Conservation (phyloP, 768 basidiomycete species). For the Pulveroboletus sp. region DNA sequence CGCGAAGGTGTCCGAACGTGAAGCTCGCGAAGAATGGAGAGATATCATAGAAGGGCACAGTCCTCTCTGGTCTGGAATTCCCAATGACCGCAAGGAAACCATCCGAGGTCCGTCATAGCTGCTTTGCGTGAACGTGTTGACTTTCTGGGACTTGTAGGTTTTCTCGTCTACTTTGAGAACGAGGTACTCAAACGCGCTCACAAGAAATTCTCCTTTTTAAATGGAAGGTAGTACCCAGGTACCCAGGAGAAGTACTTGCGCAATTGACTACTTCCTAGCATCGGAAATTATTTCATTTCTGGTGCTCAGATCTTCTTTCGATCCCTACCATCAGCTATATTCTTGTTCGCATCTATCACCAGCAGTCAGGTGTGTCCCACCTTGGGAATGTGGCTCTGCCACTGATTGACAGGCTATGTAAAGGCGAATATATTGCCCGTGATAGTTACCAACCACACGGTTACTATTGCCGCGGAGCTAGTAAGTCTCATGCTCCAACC, state of each 20-base stretch:
- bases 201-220: slow-evolving; percentile 90
- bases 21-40: slow-evolving; percentile 87
- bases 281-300: slow-evolving; percentile 89
- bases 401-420: slow-evolving; percentile 12
- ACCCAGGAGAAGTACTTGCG: background rate
- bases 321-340: slow-evolving; percentile 89
- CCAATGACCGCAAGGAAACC: slow-evolving; percentile 84
- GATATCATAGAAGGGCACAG: slow-evolving; percentile 88
- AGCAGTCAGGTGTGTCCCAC: slow-evolving; percentile 54
- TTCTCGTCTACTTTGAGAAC: slow-evolving; percentile 88
- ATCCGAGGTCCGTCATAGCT: slow-evolving; percentile 60
- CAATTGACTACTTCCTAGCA: slow-evolving; percentile 36
- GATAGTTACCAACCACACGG: slow-evolving; percentile 90
- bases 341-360: slow-evolving; percentile 88
- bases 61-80: slow-evolving; percentile 77
- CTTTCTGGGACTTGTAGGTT: slow-evolving; percentile 47
- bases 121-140: slow-evolving; percentile 1
- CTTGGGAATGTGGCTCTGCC: slow-evolving; percentile 9
- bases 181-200: slow-evolving; percentile 85
- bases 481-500: slow-evolving; percentile 50
- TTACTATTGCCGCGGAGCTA: slow-evolving; percentile 91
- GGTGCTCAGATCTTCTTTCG: slow-evolving; percentile 88
- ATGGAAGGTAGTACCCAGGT: slow-evolving; percentile 58
- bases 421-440: slow-evolving; percentile 82
- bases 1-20: slow-evolving; percentile 56